Percentiles rank a stretch among this genome's conserved stretches.
Conservation (phyloP, 495 filamentous ascomycete genomes). For the Parachaetomium inaequale region DNA sequence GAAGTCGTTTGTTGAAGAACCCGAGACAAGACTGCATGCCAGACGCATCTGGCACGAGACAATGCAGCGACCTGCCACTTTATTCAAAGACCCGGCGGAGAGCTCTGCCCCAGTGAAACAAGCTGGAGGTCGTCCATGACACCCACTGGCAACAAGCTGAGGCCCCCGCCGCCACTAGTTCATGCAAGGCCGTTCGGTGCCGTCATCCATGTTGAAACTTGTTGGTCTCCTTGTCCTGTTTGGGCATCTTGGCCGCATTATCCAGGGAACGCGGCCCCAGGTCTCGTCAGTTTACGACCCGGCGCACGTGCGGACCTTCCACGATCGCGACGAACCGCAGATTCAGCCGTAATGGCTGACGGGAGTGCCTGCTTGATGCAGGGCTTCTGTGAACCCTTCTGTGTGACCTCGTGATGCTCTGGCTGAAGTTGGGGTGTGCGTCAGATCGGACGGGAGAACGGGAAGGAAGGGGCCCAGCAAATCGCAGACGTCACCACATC, state of each 20-base stretch:
- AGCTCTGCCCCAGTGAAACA: too few relatives aligned
- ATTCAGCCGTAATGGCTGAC: background rate
- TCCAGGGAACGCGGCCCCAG: background rate
- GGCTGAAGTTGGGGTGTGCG: background rate
- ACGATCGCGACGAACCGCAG: background rate
- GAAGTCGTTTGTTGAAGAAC: too few relatives aligned
- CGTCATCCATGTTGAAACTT: background rate
- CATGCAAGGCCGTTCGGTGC: constrained; percentile 13
- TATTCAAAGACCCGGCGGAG: too few relatives aligned
- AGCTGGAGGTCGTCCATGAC: background rate
- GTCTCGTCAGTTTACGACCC: background rate
- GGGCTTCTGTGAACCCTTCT: background rate
- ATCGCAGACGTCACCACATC: constrained; percentile 3
- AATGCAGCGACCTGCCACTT: background rate
- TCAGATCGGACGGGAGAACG: constrained; percentile 1
- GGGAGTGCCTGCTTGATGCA: background rate
- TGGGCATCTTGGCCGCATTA: background rate
- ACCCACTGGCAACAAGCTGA: background rate
- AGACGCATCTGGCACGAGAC: background rate
- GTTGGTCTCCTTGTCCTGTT: background rate
- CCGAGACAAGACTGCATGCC: too few relatives aligned
- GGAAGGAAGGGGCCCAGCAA: background rate
- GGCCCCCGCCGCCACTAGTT: background rate
- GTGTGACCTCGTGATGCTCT: background rate
- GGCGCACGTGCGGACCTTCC: background rate